These are phyloP conservation scores for Zanthoxylum bungeanum DNA, from an alignment of 345 rosid genomes.

Conservation along the genomic window DNA sequence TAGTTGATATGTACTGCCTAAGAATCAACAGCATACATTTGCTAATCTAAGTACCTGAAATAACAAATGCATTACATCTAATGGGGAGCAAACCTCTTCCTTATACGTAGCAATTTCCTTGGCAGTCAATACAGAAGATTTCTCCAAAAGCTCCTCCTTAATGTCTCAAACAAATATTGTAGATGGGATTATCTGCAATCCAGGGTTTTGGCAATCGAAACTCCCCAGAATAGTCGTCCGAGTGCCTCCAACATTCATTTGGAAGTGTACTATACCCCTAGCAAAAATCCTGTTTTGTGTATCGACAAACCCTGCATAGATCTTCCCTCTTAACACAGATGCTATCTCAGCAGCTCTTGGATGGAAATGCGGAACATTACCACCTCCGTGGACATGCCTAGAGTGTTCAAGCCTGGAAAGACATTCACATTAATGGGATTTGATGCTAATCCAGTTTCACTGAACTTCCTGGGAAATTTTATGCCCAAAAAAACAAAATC, in stretches of 20 bases:
- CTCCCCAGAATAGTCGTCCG: constrained; percentile 64
- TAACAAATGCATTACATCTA: neutral
- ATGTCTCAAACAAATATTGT: constrained; percentile 80
- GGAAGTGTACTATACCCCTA: constrained; percentile 71
- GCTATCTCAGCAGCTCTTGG: constrained; percentile 79
- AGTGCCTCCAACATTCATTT: constrained; percentile 72
- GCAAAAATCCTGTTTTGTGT: constrained; percentile 57
- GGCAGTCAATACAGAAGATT: constrained; percentile 65
- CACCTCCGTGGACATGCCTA: constrained; percentile 62
- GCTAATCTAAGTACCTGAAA: neutral
- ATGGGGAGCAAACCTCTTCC: constrained; percentile 47
- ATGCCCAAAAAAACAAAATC: constrained; percentile 69
- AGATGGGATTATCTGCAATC: constrained; percentile 53
- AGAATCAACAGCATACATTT: neutral
- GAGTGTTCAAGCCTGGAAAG: constrained; percentile 76
- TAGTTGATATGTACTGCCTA: neutral
- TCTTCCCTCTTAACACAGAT: constrained; percentile 48
- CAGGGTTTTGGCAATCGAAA: constrained; percentile 76
- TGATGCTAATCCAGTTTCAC: constrained; percentile 55
- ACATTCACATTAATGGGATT: constrained; percentile 46
- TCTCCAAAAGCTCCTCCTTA: constrained; percentile 55
- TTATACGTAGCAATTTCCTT: constrained; percentile 58
- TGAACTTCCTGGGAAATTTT: constrained; percentile 45
- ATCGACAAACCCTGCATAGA: constrained; percentile 80
- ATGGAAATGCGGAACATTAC: constrained; percentile 79